Conservation (phyloP, 2,329 filamentous ascomycete species). For the Colletotrichum sp. region DNA sequence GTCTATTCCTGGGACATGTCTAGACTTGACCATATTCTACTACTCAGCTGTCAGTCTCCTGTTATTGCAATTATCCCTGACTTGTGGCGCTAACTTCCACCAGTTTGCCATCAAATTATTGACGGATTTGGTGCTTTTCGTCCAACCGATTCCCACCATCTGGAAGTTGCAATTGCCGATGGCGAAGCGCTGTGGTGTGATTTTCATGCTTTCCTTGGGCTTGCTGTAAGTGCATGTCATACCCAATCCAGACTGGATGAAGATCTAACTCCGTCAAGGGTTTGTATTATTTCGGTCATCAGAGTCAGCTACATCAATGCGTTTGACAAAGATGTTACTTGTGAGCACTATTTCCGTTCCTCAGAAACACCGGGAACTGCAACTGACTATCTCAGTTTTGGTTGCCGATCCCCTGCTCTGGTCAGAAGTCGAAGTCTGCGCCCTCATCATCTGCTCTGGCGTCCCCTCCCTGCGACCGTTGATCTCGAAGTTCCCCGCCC, state of each 20-base stretch:
- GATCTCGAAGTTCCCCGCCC: constrained; percentile 29
- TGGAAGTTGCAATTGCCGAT: constrained; percentile 37
- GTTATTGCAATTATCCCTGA: not conserved
- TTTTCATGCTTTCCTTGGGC: constrained; percentile 31
- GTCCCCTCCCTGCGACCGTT: constrained; percentile 35
- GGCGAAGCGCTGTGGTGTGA: constrained; percentile 30
- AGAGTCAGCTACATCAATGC: constrained; percentile 28
- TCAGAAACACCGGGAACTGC: not conserved
- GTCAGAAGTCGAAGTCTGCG: constrained; percentile 33
- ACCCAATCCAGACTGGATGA: not conserved
- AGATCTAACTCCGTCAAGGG: constrained; percentile 10
- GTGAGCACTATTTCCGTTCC: constrained; percentile 20
- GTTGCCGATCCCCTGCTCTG: constrained; percentile 31
- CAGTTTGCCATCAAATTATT: constrained; percentile 38
- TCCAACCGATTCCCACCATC: constrained; percentile 42
- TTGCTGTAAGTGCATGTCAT: constrained; percentile 23
- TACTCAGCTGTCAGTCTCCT: constrained; percentile 2
- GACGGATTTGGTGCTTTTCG: constrained; percentile 39
- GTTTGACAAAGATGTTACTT: constrained; percentile 28
- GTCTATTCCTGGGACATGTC: constrained; percentile 11
- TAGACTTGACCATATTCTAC: constrained; percentile 32
- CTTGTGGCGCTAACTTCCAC: not conserved
- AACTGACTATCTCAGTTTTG: constrained; percentile 22
- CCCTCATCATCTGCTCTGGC: constrained; percentile 36
- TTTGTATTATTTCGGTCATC: constrained; percentile 30